Evolutionary conservation across 208 protist genomes (phyloP), one percentile per base, ranked within the genome.

Genomic region (Strigomonas galati): DNA sequence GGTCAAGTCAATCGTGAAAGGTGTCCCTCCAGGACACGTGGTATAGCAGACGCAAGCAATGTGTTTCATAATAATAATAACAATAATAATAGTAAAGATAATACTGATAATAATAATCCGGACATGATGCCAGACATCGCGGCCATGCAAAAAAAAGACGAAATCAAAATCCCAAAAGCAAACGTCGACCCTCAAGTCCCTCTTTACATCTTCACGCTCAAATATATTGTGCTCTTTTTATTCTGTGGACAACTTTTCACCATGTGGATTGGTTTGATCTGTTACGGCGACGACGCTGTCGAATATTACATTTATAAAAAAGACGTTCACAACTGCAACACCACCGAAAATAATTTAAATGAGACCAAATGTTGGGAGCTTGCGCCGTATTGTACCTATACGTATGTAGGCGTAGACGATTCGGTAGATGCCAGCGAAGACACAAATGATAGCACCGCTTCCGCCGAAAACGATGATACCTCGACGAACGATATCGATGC

Each of bases 131-230:
- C 4, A 4, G 35, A 40, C 35, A 40, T 40, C 10, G 35, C 7
- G 4, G 35, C 35, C 35, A 40, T 40, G 7, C 10, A n/a, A n/a
- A n/a, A n/a, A n/a, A n/a, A 4, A 10, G 35, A 40, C 7, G 35
- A 10, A 4, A 40, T 40, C 35, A 4, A 40, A 10, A 10, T 40
- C 35, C 35, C 21, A 17, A 59, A 59, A 17, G 30, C 30, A 4
- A 35, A 21, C 15, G 71, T 89, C 4, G 85, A 95, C 63, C 89
- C 89, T 2, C 85, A 92, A 57, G 82, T 89, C 37, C 74, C 84
- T 17, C 73, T 92, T 23, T 95, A 95, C 76, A 61, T 89, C 67
- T 85, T 77, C 57, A 91, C 84, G 28, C 71, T 95, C 26, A 90
- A 91, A 59, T 82, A 83, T 62, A 88, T 90, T 66, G 67, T 79